phyloP scores from a whole-genome alignment of 2,329 filamentous ascomycete genomes.

The Phialemonium atrogriseum region DNA sequence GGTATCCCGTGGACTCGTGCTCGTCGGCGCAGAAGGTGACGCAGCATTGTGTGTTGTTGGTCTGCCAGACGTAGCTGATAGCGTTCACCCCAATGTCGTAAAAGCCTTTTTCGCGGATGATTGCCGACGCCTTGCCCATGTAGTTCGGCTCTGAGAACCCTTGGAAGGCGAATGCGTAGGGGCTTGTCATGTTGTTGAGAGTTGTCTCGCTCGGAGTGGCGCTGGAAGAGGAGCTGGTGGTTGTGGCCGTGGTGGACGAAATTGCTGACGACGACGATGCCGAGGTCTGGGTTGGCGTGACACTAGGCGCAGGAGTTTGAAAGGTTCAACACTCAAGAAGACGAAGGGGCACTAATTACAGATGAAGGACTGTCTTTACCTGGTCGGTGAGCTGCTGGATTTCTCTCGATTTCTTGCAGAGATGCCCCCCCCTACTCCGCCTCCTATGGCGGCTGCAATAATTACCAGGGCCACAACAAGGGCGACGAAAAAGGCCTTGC shows the following conservation, averaged over 20 bases:
- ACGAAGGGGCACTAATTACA: not conserved
- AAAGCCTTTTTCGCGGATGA: slow-evolving; percentile 16
- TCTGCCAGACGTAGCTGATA: slow-evolving; percentile 18
- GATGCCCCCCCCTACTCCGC: slow-evolving; percentile 14
- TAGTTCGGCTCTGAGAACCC: slow-evolving; percentile 18
- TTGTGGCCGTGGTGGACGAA: slow-evolving; percentile 3
- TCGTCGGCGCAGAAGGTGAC: slow-evolving; percentile 18
- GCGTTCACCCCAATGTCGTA: slow-evolving; percentile 12
- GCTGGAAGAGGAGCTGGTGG: slow-evolving; percentile 3
- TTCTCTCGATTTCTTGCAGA: slow-evolving; percentile 5
- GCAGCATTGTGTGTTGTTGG: slow-evolving; percentile 16
- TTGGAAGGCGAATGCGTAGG: slow-evolving; percentile 20
- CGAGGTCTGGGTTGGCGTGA: not conserved
- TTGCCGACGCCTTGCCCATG: slow-evolving; percentile 12
- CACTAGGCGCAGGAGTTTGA: too few relatives aligned
- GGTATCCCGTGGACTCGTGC: slow-evolving; percentile 13
- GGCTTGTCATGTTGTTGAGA: slow-evolving; percentile 15
- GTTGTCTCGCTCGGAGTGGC: slow-evolving; percentile 5
- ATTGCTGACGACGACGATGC: too few relatives aligned
- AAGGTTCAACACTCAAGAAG: too few relatives aligned
- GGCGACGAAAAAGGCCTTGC: slow-evolving; percentile 13
- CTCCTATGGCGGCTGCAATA: slow-evolving; percentile 14
- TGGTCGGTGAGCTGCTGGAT: too few relatives aligned
- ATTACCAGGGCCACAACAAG: slow-evolving; percentile 9
- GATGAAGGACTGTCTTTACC: too few relatives aligned